phyloP scores from a whole-genome alignment of 352 stramenopile species.

The Phytopythium aichiense region DNA sequence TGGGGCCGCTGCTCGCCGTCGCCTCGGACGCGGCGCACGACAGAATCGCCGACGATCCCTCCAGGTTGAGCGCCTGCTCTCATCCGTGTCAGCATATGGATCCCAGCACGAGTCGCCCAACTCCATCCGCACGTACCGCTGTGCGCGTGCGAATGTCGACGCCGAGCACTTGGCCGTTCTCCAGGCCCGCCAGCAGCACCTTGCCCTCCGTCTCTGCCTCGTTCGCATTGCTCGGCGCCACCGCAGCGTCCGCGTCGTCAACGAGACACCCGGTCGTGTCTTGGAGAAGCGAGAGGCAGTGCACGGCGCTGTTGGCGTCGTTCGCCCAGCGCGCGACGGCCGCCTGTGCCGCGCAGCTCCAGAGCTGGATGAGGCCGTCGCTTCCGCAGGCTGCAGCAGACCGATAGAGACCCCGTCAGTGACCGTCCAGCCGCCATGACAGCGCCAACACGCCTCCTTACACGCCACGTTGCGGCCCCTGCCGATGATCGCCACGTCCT shows the following conservation, averaged over 20 bases:
- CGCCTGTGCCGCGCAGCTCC: constrained; percentile 53
- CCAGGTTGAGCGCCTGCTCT: constrained; percentile 38
- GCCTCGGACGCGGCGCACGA: constrained; percentile 21
- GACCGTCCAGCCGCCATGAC: too few species aligned
- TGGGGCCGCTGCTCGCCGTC: constrained; percentile 6
- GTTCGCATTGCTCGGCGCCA: constrained; percentile 8
- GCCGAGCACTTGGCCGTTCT: constrained; percentile 51
- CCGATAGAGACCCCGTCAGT: too few species aligned
- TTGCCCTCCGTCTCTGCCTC: constrained; percentile 63
- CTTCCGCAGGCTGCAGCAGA: constrained; percentile 38
- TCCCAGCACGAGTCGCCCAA: background rate
- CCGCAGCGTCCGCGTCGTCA: constrained; percentile 9
- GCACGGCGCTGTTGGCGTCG: constrained; percentile 45
- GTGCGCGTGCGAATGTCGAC: constrained; percentile 50
- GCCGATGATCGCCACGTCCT: constrained; percentile 59
- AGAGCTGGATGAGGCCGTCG: constrained; percentile 63
- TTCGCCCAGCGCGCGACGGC: constrained; percentile 59
- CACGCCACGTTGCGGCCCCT: constrained; percentile 68
- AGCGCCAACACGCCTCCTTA: constrained; percentile 19
- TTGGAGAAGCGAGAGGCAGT: constrained; percentile 45
- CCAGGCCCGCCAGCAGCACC: constrained; percentile 57
- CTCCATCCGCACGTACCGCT: constrained; percentile 19
- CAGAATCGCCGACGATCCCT: constrained; percentile 32
- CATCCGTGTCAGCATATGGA: background rate
- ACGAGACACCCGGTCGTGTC: constrained; percentile 17